Conservation (phyloP, 331 rosid genomes). For the Erythrophleum ivorense region DNA sequence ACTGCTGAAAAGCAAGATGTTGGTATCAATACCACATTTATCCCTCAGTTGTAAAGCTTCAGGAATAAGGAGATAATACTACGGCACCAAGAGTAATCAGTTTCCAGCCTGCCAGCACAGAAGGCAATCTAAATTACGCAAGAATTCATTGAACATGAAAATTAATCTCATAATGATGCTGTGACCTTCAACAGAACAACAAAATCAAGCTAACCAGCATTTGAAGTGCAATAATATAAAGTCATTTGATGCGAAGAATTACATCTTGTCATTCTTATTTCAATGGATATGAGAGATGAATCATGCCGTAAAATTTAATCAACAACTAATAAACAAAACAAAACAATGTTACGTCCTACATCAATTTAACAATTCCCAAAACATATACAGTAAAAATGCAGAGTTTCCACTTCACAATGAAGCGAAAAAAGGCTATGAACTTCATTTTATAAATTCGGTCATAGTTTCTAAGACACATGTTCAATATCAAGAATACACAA, state of each 20-base stretch:
- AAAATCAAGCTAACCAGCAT: conserved; percentile 3
- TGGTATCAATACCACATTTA: not conserved
- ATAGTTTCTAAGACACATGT: conserved; percentile 4
- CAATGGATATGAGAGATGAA: not conserved
- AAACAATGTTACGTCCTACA: not conserved
- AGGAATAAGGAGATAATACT: not conserved
- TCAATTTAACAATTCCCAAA: not conserved
- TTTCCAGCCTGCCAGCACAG: conserved; percentile 48
- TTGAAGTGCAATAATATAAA: conserved; percentile 13
- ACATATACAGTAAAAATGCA: conserved; percentile 10
- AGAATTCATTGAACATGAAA: conserved; percentile 1
- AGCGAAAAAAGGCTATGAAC: not conserved
- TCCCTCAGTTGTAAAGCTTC: not conserved
- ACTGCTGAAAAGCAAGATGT: not conserved
- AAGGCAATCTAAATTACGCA: conserved; percentile 17
- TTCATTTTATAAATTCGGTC: not conserved
- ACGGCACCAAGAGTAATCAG: conserved; percentile 35
- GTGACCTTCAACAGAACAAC: conserved; percentile 19
- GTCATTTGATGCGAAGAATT: conserved; percentile 13
- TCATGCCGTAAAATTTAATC: not conserved
- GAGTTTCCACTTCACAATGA: not conserved
- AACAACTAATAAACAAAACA: not conserved
- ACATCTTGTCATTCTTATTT: conserved; percentile 3
- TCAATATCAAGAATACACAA: conserved; percentile 13
- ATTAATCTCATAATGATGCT: conserved; percentile 5